These are phyloP conservation scores for Stachybotrys chlorohalonatus DNA, from an alignment of 2,329 filamentous ascomycete species.

Conservation along the genomic window DNA sequence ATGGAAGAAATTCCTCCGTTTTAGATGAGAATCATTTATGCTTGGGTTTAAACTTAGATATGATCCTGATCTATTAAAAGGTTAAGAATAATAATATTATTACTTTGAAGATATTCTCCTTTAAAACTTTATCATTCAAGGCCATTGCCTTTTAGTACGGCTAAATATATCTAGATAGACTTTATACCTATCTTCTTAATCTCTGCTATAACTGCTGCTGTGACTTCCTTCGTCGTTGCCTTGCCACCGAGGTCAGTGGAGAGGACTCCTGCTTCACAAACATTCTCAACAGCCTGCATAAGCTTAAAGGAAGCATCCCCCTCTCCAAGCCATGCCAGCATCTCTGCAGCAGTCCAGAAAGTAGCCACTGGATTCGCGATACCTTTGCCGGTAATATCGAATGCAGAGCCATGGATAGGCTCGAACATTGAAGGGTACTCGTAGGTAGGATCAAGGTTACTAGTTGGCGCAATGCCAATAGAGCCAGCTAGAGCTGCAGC, in stretches of 20 bases:
- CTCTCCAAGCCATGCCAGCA: conserved; percentile 25
- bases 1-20: no score
- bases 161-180: no score
- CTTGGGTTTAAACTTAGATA: no score
- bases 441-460: conserved; percentile 53
- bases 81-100: no score
- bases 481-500: conserved; percentile 61
- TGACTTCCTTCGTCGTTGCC: conserved; percentile 10
- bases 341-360: conserved; percentile 62
- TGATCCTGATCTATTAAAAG: no score
- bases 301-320: conserved; percentile 37
- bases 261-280: conserved; percentile 23
- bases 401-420: conserved; percentile 62
- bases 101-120: no score
- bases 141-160: no score
- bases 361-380: conserved; percentile 66
- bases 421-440: conserved; percentile 48
- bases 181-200: no score
- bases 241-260: conserved; percentile 22
- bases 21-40: no score
- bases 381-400: conserved; percentile 65
- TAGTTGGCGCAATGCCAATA: conserved; percentile 65
- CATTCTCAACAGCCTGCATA: conserved; percentile 53
- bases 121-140: no score
- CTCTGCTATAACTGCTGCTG: no score